These are phyloP conservation scores for Xylaria intraflava DNA, from an alignment of 495 filamentous ascomycete genomes.

Conservation along the genomic window DNA sequence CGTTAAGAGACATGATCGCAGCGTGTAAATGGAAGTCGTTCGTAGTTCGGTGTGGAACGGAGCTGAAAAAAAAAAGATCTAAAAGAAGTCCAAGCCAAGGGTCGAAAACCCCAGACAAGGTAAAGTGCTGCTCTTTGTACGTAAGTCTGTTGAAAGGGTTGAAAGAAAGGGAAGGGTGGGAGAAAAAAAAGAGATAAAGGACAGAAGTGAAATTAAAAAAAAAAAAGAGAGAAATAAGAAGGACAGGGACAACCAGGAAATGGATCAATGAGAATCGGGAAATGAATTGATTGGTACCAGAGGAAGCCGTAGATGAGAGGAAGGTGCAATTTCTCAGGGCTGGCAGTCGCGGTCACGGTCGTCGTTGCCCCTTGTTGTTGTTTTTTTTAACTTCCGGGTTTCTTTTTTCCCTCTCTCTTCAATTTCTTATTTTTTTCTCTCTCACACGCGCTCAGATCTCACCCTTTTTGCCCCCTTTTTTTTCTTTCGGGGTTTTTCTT, in stretches of 20 bases:
- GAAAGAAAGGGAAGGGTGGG: background rate
- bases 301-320: background rate
- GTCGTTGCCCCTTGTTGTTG: background rate
- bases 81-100: background rate
- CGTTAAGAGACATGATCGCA: conserved; percentile 1
- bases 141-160: background rate
- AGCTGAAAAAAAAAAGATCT: background rate
- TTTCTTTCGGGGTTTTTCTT: background rate
- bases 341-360: background rate
- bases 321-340: background rate
- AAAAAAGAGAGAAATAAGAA: background rate
- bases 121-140: background rate
- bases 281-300: conserved; percentile 1
- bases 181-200: background rate
- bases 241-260: background rate
- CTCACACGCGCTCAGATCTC: no score
- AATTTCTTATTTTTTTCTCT: background rate
- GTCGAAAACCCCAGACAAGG: background rate
- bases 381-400: background rate
- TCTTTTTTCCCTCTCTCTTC: background rate
- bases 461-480: no score
- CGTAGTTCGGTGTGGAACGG: background rate
- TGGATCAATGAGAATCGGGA: background rate
- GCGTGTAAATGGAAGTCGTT: background rate
- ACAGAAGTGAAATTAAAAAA: background rate